Conservation (phyloP, 2,329 filamentous ascomycete species). For the Fusarium sp. region DNA sequence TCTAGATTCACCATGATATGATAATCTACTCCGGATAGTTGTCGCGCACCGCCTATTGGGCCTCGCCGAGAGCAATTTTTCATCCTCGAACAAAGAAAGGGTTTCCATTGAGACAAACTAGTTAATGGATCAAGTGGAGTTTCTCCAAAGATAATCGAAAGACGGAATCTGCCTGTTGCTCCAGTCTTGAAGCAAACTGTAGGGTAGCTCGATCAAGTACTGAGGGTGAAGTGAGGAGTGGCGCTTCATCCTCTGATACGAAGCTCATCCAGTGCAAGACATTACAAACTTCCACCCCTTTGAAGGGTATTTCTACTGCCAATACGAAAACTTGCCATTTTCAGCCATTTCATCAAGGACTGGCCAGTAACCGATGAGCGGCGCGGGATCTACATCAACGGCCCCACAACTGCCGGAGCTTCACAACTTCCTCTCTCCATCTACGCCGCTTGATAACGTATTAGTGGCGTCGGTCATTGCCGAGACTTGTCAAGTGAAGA, state of each 20-base stretch:
- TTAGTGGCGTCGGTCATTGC: background rate
- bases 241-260: too few species aligned
- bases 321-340: constrained; percentile 16
- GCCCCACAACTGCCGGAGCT: constrained; percentile 22
- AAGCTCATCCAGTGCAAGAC: background rate
- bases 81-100: background rate
- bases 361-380: constrained; percentile 27
- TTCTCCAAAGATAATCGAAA: background rate
- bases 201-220: background rate
- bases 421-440: background rate
- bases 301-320: background rate
- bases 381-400: constrained; percentile 13
- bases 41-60: constrained; percentile 1
- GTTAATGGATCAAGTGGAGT: constrained; percentile 3
- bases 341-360: constrained; percentile 8
- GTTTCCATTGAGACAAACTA: background rate
- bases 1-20: constrained; percentile 25
- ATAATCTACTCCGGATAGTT: constrained; percentile 4
- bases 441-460: background rate
- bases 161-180: background rate
- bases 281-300: background rate
- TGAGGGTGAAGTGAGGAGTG: too few species aligned
- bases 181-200: background rate
- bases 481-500: background rate
- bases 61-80: constrained; percentile 14